Evolutionary conservation across 768 basidiomycete species (phyloP).

Genomic region (Amyloporia xantha): DNA sequence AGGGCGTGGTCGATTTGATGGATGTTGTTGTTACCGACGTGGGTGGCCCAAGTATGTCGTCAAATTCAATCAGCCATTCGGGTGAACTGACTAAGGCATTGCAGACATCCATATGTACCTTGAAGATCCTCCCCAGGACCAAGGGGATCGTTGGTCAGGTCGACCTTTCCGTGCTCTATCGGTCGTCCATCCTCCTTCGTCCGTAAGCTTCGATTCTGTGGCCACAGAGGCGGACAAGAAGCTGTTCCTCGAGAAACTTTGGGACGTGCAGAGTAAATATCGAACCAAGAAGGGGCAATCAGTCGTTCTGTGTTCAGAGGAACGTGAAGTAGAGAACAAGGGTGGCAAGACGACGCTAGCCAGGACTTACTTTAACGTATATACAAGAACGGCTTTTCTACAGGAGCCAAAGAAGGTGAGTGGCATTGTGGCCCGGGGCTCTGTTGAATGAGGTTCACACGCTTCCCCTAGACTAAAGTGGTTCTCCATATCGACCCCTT

Average conservation of each 20-base stretch:
- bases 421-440: background rate
- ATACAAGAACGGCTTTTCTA: constrained; percentile 73
- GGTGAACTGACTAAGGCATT: constrained; percentile 3
- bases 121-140: constrained; percentile 75
- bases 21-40: constrained; percentile 81
- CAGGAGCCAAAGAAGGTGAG: constrained; percentile 74
- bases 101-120: constrained; percentile 83
- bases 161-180: constrained; percentile 77
- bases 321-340: constrained; percentile 68
- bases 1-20: constrained; percentile 77
- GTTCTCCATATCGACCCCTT: constrained; percentile 79
- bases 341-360: constrained; percentile 58
- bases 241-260: constrained; percentile 83
- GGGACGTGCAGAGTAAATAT: constrained; percentile 80
- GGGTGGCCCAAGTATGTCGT: constrained; percentile 69
- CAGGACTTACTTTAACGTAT: constrained; percentile 85
- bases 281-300: constrained; percentile 69
- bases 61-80: background rate
- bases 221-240: constrained; percentile 63
- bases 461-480: constrained; percentile 69
- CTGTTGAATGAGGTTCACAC: background rate
- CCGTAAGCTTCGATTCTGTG: constrained; percentile 58
- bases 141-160: constrained; percentile 81
- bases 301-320: constrained; percentile 62
- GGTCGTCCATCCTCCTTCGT: constrained; percentile 69